A percentile compares a stretch with the other conserved stretches of the same genome.
These are phyloP conservation scores for Aspergillus chevalieri DNA, from an alignment of 2,329 filamentous ascomycete species.

Conservation along the genomic window DNA sequence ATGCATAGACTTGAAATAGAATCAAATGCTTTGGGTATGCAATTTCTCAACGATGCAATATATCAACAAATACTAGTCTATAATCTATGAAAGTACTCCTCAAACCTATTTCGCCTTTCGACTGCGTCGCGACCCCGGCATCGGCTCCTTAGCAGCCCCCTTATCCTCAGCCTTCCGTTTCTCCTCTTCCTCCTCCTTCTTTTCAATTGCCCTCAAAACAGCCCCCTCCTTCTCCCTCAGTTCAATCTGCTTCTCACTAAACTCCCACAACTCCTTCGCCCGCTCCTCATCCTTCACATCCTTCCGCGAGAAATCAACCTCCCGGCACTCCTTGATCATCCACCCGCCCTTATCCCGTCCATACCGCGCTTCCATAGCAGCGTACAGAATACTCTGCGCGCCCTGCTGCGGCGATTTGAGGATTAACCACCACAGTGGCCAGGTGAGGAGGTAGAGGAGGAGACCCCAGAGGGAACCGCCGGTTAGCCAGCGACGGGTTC, in stretches of 20 bases:
- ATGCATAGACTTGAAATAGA: too few species aligned
- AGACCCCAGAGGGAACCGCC: slow-evolving; percentile 78
- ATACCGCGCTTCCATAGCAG: slow-evolving; percentile 73
- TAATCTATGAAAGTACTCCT: neutral
- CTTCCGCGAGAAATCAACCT: slow-evolving; percentile 62
- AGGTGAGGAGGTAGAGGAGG: slow-evolving; percentile 67
- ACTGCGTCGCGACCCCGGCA: slow-evolving; percentile 35
- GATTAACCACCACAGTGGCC: slow-evolving; percentile 77
- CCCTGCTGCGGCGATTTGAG: slow-evolving; percentile 79
- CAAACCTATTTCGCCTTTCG: slow-evolving; percentile 21
- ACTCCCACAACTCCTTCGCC: slow-evolving; percentile 83
- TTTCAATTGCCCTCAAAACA: slow-evolving; percentile 51
- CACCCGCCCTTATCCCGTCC: slow-evolving; percentile 60
- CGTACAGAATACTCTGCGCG: slow-evolving; percentile 78
- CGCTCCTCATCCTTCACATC: slow-evolving; percentile 73
- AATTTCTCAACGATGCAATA: too few species aligned
- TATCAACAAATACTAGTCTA: neutral
- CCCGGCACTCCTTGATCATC: slow-evolving; percentile 81
- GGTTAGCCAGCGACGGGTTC: slow-evolving; percentile 80
- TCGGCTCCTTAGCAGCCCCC: slow-evolving; percentile 21
- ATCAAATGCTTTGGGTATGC: too few species aligned
- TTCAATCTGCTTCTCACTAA: slow-evolving; percentile 78
- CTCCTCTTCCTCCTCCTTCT: slow-evolving; percentile 41
- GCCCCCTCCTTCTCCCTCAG: slow-evolving; percentile 74
- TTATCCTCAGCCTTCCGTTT: slow-evolving; percentile 14